Evolutionary conservation across 768 basidiomycete genomes (phyloP).

Genomic region (Rhodotorula babjevae): DNA sequence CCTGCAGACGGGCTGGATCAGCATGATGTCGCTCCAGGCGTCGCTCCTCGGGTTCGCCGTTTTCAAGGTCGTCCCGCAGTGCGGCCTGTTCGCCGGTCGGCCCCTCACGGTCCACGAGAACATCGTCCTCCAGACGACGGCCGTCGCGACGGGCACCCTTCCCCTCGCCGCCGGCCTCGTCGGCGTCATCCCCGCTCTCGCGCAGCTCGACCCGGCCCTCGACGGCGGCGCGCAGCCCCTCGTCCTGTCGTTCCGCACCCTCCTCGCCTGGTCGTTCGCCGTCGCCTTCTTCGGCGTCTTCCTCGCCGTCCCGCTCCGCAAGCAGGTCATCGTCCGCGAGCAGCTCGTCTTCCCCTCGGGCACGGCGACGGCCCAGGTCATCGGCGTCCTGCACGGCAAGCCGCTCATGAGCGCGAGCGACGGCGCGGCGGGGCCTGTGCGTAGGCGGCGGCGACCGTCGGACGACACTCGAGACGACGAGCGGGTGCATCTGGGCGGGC

Average conservation of each 20-base stretch:
- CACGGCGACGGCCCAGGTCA: conserved; percentile 90
- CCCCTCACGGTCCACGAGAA: conserved; percentile 37
- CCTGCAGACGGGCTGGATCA: conserved; percentile 83
- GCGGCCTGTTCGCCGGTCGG: conserved; percentile 22
- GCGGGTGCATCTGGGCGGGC: not conserved
- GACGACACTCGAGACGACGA: not conserved
- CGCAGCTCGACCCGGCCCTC: conserved; percentile 63
- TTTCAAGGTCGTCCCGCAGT: conserved; percentile 56
- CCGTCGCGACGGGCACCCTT: conserved; percentile 78
- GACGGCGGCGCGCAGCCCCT: conserved; percentile 71
- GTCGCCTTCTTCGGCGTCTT: conserved; percentile 99
- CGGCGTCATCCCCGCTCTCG: conserved; percentile 85
- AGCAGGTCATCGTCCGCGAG: conserved; percentile 96
- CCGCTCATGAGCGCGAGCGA: conserved; percentile 4
- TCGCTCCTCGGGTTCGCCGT: conserved; percentile 85
- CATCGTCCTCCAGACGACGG: conserved; percentile 88
- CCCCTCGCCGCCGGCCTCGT: conserved; percentile 61
- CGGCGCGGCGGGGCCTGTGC: not conserved
- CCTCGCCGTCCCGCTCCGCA: conserved; percentile 85
- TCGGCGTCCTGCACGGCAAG: conserved; percentile 73
- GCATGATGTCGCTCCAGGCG: conserved; percentile 69
- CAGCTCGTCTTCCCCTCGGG: conserved; percentile 91
- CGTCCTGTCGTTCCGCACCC: conserved; percentile 64
- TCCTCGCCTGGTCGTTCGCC: conserved; percentile 80
- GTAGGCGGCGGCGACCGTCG: not conserved